Evolutionary conservation across 2,329 filamentous ascomycete species (phyloP), one percentile per base, ranked within the genome.

Genomic region (Pestalotiopsis sp.): DNA sequence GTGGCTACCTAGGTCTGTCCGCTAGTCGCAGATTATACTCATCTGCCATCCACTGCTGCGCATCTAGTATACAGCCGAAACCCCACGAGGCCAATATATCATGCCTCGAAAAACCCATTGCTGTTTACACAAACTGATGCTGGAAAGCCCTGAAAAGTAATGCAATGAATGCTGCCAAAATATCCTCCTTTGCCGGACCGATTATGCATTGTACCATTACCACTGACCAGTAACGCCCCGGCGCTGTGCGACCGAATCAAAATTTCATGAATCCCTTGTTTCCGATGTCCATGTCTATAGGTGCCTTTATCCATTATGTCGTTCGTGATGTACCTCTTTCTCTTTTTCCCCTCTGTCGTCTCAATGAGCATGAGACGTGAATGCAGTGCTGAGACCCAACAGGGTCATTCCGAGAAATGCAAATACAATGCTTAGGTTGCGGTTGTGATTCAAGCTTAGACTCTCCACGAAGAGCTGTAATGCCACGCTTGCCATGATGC

Each of bases 401-500:
- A 98, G 83, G 0, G 90, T 90, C 95, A 98, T 98, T 1, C 96
- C 93, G 27, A 92, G 76, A 82, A 97, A 96, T 7, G 90, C 94
- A 83, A 94, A 95, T 27, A 89, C 85, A 76, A 94, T 93, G 80
- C 92, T 95, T 76, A 96, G 77, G 70, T 91, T 90, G 70, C 91
- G 86, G 76, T 91, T 91, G 82, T 97, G 94, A 73, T 94, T 95
- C 76, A 98, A 81, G 69, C 91, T 92, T 77, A 97, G 79, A 73
- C 92, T 92, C 83, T 99, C 95, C 3, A 92, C 91, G 76, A 98
- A 95, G 6, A 99, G 84, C 81, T 97, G 93, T 77, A 99, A 81
- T 2, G 92, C 94, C 38, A 99, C 96, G 74, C 92, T 96, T 36
- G 94, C 91, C 96, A 99, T 98, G 75, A 99, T 97, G 1, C 96